These are phyloP conservation scores for Pharus latifolius DNA, from an alignment of 176 grass and related monocot species.

Conservation along the genomic window DNA sequence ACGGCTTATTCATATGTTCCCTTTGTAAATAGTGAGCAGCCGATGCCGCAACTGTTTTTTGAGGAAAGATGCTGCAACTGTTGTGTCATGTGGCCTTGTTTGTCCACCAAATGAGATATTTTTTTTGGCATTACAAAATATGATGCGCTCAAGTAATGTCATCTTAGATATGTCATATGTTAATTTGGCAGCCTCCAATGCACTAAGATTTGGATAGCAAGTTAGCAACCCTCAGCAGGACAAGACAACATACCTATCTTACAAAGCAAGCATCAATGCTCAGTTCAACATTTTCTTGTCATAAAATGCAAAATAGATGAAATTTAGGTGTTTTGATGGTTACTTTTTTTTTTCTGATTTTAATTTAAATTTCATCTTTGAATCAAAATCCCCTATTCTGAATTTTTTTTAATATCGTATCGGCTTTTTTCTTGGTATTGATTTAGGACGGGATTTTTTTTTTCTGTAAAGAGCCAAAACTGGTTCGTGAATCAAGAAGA, in stretches of 20 bases:
- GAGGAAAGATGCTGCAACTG: not conserved
- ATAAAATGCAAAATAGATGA: not conserved
- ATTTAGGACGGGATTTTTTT: no score
- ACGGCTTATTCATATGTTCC: not conserved
- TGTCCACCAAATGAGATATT: not conserved
- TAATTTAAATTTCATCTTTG: not conserved
- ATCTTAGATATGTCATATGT: not conserved
- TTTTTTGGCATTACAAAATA: not conserved
- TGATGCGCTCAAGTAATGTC: not conserved
- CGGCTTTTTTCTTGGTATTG: not conserved
- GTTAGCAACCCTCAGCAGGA: not conserved
- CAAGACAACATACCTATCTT: not conserved
- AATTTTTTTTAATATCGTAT: no score
- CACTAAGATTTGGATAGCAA: not conserved
- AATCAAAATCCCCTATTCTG: not conserved
- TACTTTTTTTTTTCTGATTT: not conserved
- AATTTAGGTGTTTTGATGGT: no score
- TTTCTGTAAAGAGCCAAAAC: no score
- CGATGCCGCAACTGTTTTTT: no score
- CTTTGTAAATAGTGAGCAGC: not conserved
- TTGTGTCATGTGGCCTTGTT: constrained; percentile 2
- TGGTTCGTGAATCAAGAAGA: not conserved
- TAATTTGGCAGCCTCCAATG: not conserved
- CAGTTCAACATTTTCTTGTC: not conserved
- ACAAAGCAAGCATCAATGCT: not conserved